These are phyloP conservation scores for Puya raimondii DNA, from an alignment of 176 grass and related monocot genomes.

Conservation along the genomic window DNA sequence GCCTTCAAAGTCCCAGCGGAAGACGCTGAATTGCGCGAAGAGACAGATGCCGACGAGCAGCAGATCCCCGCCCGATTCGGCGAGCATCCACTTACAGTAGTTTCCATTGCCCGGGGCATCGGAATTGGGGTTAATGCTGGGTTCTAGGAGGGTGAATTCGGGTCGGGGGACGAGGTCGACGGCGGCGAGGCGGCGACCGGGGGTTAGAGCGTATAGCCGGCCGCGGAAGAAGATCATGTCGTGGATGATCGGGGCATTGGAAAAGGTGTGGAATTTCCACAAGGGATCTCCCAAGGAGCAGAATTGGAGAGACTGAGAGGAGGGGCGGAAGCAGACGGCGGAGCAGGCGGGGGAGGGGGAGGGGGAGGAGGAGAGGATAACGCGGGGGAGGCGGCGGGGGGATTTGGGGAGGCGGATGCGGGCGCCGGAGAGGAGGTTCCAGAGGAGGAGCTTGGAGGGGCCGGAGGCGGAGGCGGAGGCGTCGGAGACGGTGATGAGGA, in stretches of 20 bases:
- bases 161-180: constrained; percentile 22
- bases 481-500: constrained; percentile 68
- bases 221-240: constrained; percentile 57
- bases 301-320: constrained; percentile 17
- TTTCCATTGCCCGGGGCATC: not conserved
- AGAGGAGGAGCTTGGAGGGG: constrained; percentile 34
- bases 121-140: not conserved
- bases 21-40: constrained; percentile 13
- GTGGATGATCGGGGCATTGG: constrained; percentile 12
- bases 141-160: constrained; percentile 24
- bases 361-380: constrained; percentile 34
- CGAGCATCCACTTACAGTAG: constrained; percentile 25
- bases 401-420: constrained; percentile 48
- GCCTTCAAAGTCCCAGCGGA: constrained; percentile 26
- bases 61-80: constrained; percentile 29
- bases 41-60: not conserved
- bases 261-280: constrained; percentile 28
- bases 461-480: constrained; percentile 28
- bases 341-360: constrained; percentile 19
- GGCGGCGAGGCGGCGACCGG: constrained; percentile 24
- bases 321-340: constrained; percentile 31
- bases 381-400: constrained; percentile 29
- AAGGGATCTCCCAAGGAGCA: constrained; percentile 34
- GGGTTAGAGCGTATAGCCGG: constrained; percentile 44
- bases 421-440: constrained; percentile 57